A percentile compares a stretch with the other conserved stretches of the same genome.
Conservation (phyloP, 2,329 filamentous ascomycete species). For the Cladosporium sp. region DNA sequence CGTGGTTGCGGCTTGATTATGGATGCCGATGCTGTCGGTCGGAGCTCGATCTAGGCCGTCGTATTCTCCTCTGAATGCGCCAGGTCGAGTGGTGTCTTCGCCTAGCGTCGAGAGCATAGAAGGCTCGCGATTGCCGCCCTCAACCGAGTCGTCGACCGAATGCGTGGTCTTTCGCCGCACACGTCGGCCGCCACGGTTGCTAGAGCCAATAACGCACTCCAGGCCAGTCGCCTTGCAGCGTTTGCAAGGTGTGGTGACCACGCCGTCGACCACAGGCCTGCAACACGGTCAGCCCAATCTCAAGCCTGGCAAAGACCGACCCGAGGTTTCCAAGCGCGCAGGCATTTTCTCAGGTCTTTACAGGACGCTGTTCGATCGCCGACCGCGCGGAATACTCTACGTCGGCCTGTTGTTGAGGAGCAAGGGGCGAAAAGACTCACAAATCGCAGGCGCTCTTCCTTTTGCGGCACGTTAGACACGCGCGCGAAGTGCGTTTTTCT, state of each 20-base stretch:
- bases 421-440: constrained; percentile 17
- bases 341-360: constrained; percentile 51
- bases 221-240: constrained; percentile 59
- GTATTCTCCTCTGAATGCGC: constrained; percentile 17
- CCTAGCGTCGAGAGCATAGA: constrained; percentile 15
- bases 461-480: constrained; percentile 28
- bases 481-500: constrained; percentile 28
- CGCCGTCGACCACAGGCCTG: constrained; percentile 48
- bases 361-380: constrained; percentile 25
- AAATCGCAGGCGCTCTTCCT: constrained; percentile 28
- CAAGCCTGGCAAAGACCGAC: constrained; percentile 40
- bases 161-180: constrained; percentile 34
- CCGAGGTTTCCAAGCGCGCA: constrained; percentile 54
- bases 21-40: constrained; percentile 23
- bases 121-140: constrained; percentile 15
- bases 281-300: constrained; percentile 26
- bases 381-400: neutral
- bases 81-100: constrained; percentile 11
- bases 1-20: constrained; percentile 16
- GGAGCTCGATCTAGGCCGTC: constrained; percentile 10
- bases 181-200: constrained; percentile 59
- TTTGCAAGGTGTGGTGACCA: constrained; percentile 55
- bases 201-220: constrained; percentile 60
- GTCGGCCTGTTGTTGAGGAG: neutral
- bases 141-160: constrained; percentile 10